These are phyloP conservation scores for Aspergillus quadricinctus DNA, from an alignment of 2,329 filamentous ascomycete species.

Conservation along the genomic window DNA sequence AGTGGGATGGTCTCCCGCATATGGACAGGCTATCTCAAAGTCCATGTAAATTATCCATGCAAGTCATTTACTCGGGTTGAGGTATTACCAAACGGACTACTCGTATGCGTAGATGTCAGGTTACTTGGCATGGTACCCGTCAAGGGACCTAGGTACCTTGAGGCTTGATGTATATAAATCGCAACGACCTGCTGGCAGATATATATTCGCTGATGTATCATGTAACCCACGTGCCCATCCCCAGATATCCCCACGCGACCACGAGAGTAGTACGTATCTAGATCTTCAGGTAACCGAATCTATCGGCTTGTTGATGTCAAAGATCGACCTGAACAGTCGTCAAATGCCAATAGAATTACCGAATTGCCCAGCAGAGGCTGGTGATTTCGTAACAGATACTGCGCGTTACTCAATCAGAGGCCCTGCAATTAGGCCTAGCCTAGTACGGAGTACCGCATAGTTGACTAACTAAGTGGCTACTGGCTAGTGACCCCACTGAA, in stretches of 20 bases:
- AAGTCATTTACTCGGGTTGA: neutral
- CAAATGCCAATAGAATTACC: neutral
- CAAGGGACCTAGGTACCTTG: neutral
- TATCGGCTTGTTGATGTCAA: neutral
- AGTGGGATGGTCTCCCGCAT: too few species aligned
- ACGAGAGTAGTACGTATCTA: neutral
- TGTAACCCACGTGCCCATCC: neutral
- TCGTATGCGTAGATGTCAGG: neutral
- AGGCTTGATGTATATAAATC: neutral
- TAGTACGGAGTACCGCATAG: neutral
- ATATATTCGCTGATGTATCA: neutral
- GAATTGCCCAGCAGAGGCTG: neutral
- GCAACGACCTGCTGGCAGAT: neutral
- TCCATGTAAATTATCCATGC: neutral
- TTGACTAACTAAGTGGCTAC: neutral
- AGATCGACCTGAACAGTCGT: neutral
- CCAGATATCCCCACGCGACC: neutral
- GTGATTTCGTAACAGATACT: neutral
- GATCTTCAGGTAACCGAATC: neutral
- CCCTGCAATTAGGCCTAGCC: neutral
- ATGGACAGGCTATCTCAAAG: too few species aligned
- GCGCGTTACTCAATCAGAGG: neutral
- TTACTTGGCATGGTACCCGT: too few species aligned
- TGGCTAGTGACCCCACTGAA: neutral
- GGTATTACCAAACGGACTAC: neutral